These are phyloP conservation scores for Termitomyces sp. DNA, from an alignment of 768 basidiomycete species.

Conservation along the genomic window DNA sequence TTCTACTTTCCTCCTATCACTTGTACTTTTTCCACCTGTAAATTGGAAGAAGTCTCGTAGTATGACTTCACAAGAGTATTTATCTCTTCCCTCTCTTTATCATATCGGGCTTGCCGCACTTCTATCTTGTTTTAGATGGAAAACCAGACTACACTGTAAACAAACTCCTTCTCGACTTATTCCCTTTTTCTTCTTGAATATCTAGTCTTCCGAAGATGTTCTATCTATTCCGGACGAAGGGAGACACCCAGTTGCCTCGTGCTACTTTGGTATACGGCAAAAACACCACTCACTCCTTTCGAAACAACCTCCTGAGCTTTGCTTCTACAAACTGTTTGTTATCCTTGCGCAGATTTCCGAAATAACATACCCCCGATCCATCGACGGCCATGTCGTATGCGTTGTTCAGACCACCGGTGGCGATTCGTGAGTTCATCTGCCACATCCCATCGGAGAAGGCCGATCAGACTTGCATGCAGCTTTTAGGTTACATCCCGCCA, in stretches of 20 bases:
- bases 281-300: background rate
- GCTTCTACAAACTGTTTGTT: background rate
- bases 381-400: background rate
- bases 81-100: background rate
- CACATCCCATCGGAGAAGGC: background rate
- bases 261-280: background rate
- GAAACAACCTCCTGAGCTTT: background rate
- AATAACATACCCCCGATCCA: background rate
- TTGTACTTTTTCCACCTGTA: background rate
- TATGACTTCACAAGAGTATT: background rate
- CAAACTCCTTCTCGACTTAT: background rate
- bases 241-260: background rate
- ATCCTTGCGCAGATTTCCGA: background rate
- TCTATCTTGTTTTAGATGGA: background rate
- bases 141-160: background rate
- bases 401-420: background rate
- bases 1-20: background rate
- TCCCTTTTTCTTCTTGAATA: background rate
- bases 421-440: background rate
- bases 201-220: background rate
- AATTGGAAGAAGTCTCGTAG: background rate
- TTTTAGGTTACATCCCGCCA: background rate
- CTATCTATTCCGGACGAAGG: background rate
- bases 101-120: background rate
- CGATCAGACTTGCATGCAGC: background rate